Conservation (phyloP, 2,329 filamentous ascomycete genomes). For the Pestalotiopsis sp. region DNA sequence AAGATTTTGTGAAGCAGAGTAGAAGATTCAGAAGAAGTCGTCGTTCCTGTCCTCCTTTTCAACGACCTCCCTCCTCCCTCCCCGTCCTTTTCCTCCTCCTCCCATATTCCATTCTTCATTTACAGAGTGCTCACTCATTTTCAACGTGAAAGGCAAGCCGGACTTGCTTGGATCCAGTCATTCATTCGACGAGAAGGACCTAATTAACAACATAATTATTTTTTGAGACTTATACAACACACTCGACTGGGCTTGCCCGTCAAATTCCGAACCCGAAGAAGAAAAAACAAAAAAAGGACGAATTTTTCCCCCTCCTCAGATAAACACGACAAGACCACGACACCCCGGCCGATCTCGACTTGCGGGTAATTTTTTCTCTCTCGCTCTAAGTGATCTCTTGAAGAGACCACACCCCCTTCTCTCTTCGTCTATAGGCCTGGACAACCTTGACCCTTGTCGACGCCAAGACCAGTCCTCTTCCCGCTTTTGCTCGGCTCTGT, state of each 20-base stretch:
- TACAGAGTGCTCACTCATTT: slow-evolving; percentile 27
- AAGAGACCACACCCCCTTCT: slow-evolving; percentile 22
- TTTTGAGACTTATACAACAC: slow-evolving; percentile 23
- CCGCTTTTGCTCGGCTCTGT: slow-evolving; percentile 45
- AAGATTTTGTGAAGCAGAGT: slow-evolving; percentile 45
- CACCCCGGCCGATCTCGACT: slow-evolving; percentile 26
- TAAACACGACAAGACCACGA: slow-evolving; percentile 17
- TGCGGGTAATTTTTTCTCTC: slow-evolving; percentile 21
- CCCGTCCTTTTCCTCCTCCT: slow-evolving; percentile 33
- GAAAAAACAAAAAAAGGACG: slow-evolving; percentile 1
- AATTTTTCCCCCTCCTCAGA: neutral
- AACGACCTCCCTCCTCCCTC: slow-evolving; percentile 35
- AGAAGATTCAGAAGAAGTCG: slow-evolving; percentile 42
- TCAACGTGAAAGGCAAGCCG: slow-evolving; percentile 55
- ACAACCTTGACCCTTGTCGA: slow-evolving; percentile 28
- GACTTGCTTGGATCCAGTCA: slow-evolving; percentile 60
- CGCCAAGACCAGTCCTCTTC: slow-evolving; percentile 27
- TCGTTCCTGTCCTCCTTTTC: slow-evolving; percentile 52
- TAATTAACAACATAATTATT: slow-evolving; percentile 41
- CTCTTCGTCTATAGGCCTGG: slow-evolving; percentile 19
- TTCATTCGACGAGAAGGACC: slow-evolving; percentile 44
- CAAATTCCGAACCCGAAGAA: slow-evolving; percentile 24
- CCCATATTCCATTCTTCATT: slow-evolving; percentile 23
- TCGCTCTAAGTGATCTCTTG: slow-evolving; percentile 11
- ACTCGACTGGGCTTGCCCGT: slow-evolving; percentile 22